Conservation (phyloP, 495 filamentous ascomycete species). For the Penicillium turbatum region DNA sequence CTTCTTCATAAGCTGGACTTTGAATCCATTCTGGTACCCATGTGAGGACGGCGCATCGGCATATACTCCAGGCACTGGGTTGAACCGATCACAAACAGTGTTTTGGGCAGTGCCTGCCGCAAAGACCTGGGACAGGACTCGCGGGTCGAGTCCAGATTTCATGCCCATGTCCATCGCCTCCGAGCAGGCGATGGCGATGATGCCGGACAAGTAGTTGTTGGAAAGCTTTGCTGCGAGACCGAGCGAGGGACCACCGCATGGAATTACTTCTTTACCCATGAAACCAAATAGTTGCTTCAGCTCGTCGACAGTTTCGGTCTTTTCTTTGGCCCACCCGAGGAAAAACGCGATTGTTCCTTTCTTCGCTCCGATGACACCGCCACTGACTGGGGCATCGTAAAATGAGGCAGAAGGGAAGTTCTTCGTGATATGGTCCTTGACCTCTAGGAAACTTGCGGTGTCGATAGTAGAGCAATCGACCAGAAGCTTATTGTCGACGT, state of each 20-base stretch:
- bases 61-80: conserved; percentile 49
- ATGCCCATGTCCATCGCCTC: conserved; percentile 57
- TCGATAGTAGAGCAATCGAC: conserved; percentile 48
- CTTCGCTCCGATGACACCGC: conserved; percentile 44
- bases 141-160: conserved; percentile 45
- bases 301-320: conserved; percentile 24
- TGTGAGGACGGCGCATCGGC: conserved; percentile 44
- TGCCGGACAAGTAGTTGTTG: conserved; percentile 52
- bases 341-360: conserved; percentile 48
- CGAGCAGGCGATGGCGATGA: conserved; percentile 49
- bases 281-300: conserved; percentile 31
- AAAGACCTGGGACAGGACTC: conserved; percentile 45
- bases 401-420: conserved; percentile 26
- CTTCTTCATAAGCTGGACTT: conserved; percentile 52
- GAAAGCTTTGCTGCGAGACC: conserved; percentile 52
- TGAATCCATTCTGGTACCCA: conserved; percentile 49
- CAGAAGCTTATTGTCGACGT: conserved; percentile 29
- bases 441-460: conserved; percentile 33
- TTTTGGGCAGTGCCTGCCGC: conserved; percentile 49
- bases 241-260: conserved; percentile 47
- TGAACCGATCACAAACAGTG: conserved; percentile 45
- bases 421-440: conserved; percentile 27
- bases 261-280: conserved; percentile 46
- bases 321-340: conserved; percentile 36
- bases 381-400: conserved; percentile 44